Percentiles rank a stretch among this genome's conserved stretches.
Conservation (phyloP, 257 asterid genomes). For the Solanum chiquidenum region DNA sequence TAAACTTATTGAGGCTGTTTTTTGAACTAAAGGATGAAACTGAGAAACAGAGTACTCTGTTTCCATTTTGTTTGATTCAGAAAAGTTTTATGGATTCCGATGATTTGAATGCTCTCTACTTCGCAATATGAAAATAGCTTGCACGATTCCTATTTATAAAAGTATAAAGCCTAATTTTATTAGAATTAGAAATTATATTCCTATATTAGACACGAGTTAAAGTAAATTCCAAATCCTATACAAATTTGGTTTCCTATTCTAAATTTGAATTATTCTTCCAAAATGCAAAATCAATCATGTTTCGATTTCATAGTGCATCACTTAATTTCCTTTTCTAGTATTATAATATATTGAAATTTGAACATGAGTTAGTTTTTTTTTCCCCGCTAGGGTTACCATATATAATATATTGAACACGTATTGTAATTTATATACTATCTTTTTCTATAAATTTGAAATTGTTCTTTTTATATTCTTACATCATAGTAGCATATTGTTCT, state of each 20-base stretch:
- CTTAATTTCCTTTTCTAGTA: neutral
- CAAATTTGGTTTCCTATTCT: neutral
- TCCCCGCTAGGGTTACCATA: neutral
- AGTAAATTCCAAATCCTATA: neutral
- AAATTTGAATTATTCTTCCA: neutral
- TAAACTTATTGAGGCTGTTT: slow-evolving; percentile 56
- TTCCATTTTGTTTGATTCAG: too few species aligned
- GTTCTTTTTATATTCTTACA: too few species aligned
- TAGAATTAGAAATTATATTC: too few species aligned
- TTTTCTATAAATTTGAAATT: neutral
- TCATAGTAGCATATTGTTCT: neutral
- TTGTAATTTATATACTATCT: neutral
- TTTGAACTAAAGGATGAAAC: slow-evolving; percentile 32
- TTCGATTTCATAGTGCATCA: neutral
- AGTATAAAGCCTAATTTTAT: too few species aligned
- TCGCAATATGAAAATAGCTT: too few species aligned
- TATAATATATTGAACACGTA: neutral
- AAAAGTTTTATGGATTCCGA: neutral
- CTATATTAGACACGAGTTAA: neutral
- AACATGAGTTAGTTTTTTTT: neutral
- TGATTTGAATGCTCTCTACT: neutral
- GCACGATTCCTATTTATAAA: too few species aligned
- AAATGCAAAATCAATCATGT: neutral
- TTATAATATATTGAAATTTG: neutral
- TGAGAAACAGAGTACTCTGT: too few species aligned